phyloP scores from a whole-genome alignment of 148 eudicot genomes.

The Chenopodium formosanum region DNA sequence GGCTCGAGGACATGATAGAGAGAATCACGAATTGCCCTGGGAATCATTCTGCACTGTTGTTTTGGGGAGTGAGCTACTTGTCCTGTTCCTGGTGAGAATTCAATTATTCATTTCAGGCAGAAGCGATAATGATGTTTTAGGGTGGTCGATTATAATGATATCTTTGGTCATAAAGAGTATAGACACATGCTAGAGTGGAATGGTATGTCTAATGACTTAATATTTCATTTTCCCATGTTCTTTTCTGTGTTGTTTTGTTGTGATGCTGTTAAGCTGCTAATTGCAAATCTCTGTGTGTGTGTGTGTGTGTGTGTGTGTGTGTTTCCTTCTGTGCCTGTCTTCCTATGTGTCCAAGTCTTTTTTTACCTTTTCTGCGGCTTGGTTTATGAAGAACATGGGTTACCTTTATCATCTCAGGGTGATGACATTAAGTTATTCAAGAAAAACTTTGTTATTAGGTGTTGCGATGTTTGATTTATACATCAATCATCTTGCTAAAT shows the following conservation, averaged over 20 bases:
- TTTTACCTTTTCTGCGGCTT: neutral
- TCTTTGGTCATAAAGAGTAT: neutral
- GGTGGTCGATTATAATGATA: neutral
- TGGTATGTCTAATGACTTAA: neutral
- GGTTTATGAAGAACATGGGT: neutral
- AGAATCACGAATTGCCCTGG: neutral
- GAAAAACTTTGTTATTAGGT: neutral
- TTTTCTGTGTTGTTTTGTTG: neutral
- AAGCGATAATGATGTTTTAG: neutral
- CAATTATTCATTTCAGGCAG: neutral
- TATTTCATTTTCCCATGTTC: neutral
- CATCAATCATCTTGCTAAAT: neutral
- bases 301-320: too few species aligned
- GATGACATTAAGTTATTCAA: neutral
- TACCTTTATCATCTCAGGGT: neutral
- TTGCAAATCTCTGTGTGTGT: neutral
- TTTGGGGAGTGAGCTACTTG: conserved; percentile 19
- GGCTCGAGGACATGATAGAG: conserved; percentile 5
- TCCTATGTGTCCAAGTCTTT: neutral
- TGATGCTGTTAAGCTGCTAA: neutral
- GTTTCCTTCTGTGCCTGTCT: too few species aligned
- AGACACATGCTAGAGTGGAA: neutral
- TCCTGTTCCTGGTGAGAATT: conserved; percentile 4
- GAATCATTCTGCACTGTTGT: conserved; percentile 2
- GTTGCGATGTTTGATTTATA: neutral